Evolutionary conservation across 306 rosid species (phyloP), one percentile per base, ranked within the genome.

Genomic region (Sechiopsis laciniata): DNA sequence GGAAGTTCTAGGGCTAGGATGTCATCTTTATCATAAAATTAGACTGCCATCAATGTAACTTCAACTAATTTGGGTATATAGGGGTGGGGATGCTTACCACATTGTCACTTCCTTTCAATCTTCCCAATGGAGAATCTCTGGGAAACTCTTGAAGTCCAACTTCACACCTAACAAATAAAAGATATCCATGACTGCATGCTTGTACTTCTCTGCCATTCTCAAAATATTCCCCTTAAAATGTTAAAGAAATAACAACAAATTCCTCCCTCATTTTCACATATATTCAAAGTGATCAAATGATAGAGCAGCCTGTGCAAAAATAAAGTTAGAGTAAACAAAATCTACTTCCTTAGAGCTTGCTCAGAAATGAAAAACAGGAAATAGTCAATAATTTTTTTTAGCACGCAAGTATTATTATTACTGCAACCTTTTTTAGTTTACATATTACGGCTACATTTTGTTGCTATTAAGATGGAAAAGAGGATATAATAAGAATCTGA

Each of bases 41-140:
- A 12, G 13, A 6, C 5, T 14, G 67, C 14, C 66, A 60, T 22
- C 66, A 22, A 60, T 60, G 8, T 14, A 60, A 60, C n/a, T 26
- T 60, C 45, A 60, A 59, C 40, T 59, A 24, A 24, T 59, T 60
- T 65, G 50, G 56, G 9, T 51, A 20, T 9, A 35, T 60, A 65
- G 73, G 54, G 59, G 51, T 51, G 57, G 55, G 17, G 16, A 71
- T 72, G 57, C 84, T 74, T 84, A 88, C 98, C 90, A 93, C 87
- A 82, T 90, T 93, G 81, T 93, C 97, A 81, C 98, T 93, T 87
- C 98, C 98, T 85, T 88, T 87, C 68, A 93, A 81, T 79, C 97
- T 88, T 86, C 98, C 98, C 24, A 90, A 52, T 45, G 96, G 76
- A 83, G 97, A 90, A 85, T 86, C 82, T 84, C 76, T 83, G 0